Base-by-base conservation (phyloP, 2,329 filamentous ascomycete genomes). In the Bimuria novae-zelandiae region DNA sequence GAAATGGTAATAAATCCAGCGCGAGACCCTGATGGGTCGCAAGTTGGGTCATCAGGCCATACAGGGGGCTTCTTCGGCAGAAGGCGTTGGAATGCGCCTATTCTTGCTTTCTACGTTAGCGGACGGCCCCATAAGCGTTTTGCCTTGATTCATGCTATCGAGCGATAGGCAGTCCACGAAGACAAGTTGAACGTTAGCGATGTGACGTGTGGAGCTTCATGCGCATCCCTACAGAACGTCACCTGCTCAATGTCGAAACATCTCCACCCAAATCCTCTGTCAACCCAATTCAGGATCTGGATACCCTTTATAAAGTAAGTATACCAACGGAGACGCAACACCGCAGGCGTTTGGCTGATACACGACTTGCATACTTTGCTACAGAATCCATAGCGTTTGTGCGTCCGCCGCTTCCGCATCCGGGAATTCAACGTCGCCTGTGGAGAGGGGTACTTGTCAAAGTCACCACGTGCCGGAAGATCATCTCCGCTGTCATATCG, bases 41-140 rank as follows among this genome's bases (percentile, higher is more conserved):
- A 61, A 54, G 59, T 58, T 49, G 51, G 60, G 61, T 62, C 61
- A 64, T 51, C 57, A 57, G 54, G 59, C 36, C 57, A 56, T 54
- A 23, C 36, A 49, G 39, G 32, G 37, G n/a, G 21, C 33, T 16
- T 17, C 30, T 22, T 35, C 17, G 36, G 33, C 45, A 33, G 49
- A 47, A 27, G 36, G 35, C 36, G 21, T 23, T n/a, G 36, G 36
- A n/a, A 7, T 55, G 54, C 46, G 46, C 49, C 50, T 51, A 49
- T 53, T 56, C 35, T 53, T 55, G 48, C 53, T 46, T 44, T 55
- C 29, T 27, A 30, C 14, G 23, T 17, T 23, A 42, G 27, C 50
- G 41, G 49, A 40, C 41, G 30, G 14, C 35, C 16, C 49, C 44
- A 44, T 56, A 62, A 60, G 59, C 59, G 59, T 56, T 52, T 35